Evolutionary conservation across 2,329 filamentous ascomycete species (phyloP).

Genomic region (Lasiodiplodia gonubiensis): DNA sequence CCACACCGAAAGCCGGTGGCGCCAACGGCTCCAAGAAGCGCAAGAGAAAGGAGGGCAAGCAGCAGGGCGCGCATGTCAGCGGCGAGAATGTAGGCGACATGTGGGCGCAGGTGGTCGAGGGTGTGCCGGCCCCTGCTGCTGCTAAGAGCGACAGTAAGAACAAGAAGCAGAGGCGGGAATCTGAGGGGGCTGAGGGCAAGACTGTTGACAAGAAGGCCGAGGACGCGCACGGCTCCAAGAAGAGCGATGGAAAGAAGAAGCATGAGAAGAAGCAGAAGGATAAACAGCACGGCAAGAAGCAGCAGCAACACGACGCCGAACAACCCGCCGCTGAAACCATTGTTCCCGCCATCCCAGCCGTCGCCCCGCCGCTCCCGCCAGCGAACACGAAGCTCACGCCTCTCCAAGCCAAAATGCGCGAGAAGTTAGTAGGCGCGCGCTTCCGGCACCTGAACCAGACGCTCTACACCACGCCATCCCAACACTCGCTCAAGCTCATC

Average conservation of each 20-base stretch:
- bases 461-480: constrained; percentile 89
- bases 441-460: constrained; percentile 98
- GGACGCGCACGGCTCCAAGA: constrained; percentile 7
- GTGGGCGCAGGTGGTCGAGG: constrained; percentile 80
- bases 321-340: constrained; percentile 40
- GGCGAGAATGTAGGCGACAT: constrained; percentile 75
- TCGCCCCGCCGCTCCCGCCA: constrained; percentile 36
- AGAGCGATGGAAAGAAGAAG: constrained; percentile 29
- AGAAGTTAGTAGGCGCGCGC: constrained; percentile 91
- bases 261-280: constrained; percentile 46
- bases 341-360: constrained; percentile 44
- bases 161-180: constrained; percentile 31
- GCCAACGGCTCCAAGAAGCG: constrained; percentile 47
- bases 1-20: constrained; percentile 36
- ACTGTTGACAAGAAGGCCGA: constrained; percentile 29
- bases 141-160: constrained; percentile 35
- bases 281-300: constrained; percentile 41
- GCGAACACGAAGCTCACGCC: constrained; percentile 75
- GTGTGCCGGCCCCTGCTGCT: constrained; percentile 42
- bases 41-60: constrained; percentile 67
- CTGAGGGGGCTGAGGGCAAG: constrained; percentile 33
- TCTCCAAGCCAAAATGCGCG: constrained; percentile 90
- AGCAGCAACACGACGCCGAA: constrained; percentile 32
- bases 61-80: constrained; percentile 63
- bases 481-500: constrained; percentile 83